A percentile compares a stretch with the other conserved stretches of the same genome.
These are phyloP conservation scores for Phytophthora pini DNA, from an alignment of 352 stramenopile species.

Conservation along the genomic window DNA sequence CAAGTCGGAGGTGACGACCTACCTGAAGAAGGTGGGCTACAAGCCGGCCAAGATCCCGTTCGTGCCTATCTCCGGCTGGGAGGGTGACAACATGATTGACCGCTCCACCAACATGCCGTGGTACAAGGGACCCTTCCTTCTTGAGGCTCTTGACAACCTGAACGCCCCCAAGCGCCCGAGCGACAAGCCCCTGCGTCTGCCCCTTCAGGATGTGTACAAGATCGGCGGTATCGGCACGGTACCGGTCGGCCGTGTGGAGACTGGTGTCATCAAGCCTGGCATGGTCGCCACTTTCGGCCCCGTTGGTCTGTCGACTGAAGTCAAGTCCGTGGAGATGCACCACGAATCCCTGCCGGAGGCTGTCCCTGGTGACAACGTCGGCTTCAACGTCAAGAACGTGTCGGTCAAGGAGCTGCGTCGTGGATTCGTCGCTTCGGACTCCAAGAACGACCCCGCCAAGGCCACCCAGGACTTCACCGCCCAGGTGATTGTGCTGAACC, in stretches of 20 bases:
- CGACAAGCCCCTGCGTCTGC: conserved; percentile 97
- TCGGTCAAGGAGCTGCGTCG: conserved; percentile 94
- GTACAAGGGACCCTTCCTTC: conserved; percentile 94
- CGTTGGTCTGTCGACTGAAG: conserved; percentile 89
- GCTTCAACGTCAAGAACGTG: conserved; percentile 98
- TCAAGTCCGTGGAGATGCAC: conserved; percentile 98
- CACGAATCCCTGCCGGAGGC: conserved; percentile 94
- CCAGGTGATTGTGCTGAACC: conserved; percentile 97
- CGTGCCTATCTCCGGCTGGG: conserved; percentile 97
- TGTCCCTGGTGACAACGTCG: conserved; percentile 95
- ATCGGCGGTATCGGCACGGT: conserved; percentile 98
- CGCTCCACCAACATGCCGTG: conserved; percentile 95
- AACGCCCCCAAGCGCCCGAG: conserved; percentile 90
- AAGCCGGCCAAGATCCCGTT: conserved; percentile 95
- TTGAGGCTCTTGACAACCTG: conserved; percentile 94
- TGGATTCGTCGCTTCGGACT: conserved; percentile 95
- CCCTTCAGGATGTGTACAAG: conserved; percentile 98
- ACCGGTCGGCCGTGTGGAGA: conserved; percentile 97
- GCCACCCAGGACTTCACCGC: conserved; percentile 91
- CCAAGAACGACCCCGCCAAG: conserved; percentile 92
- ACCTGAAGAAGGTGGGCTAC: conserved; percentile 97
- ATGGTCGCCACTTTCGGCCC: conserved; percentile 94
- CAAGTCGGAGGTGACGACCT: conserved; percentile 90
- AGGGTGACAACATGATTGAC: conserved; percentile 98
- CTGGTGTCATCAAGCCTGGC: conserved; percentile 94